A percentile compares a stretch with the other conserved stretches of the same genome.
Evolutionary conservation across 2,329 filamentous ascomycete genomes (phyloP).

Genomic region (Ilyonectria mors-panacis): DNA sequence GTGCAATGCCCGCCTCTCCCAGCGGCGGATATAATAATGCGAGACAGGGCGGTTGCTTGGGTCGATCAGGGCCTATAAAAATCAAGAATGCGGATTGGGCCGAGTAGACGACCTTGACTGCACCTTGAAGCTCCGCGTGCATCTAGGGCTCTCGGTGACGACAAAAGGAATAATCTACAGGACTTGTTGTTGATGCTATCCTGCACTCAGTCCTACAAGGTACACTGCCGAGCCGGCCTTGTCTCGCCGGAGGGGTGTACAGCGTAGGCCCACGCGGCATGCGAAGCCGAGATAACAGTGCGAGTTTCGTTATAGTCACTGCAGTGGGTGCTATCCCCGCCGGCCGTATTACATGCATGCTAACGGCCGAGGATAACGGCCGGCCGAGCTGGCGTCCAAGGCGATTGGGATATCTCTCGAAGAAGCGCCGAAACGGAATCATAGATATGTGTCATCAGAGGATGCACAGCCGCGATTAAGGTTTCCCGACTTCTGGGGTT

Average conservation of each 20-base stretch:
- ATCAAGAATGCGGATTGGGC: neutral
- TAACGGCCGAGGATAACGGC: too few species aligned
- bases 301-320: neutral
- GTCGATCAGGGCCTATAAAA: neutral
- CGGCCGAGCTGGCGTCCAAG: too few species aligned
- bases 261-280: neutral
- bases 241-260: neutral
- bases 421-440: too few species aligned
- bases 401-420: too few species aligned
- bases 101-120: neutral
- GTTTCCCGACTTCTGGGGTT: too few species aligned
- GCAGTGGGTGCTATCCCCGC: neutral
- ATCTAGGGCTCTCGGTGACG: neutral
- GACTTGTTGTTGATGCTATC: neutral
- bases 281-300: neutral
- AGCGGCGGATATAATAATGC: neutral
- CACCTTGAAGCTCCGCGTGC: neutral
- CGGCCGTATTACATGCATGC: too few species aligned
- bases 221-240: neutral
- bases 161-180: neutral
- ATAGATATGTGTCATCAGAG: too few species aligned
- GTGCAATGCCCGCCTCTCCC: neutral
- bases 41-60: neutral
- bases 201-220: neutral
- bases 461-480: too few species aligned